These are phyloP conservation scores for Hypoxylon lenormandii DNA, from an alignment of 495 filamentous ascomycete species.

Conservation along the genomic window DNA sequence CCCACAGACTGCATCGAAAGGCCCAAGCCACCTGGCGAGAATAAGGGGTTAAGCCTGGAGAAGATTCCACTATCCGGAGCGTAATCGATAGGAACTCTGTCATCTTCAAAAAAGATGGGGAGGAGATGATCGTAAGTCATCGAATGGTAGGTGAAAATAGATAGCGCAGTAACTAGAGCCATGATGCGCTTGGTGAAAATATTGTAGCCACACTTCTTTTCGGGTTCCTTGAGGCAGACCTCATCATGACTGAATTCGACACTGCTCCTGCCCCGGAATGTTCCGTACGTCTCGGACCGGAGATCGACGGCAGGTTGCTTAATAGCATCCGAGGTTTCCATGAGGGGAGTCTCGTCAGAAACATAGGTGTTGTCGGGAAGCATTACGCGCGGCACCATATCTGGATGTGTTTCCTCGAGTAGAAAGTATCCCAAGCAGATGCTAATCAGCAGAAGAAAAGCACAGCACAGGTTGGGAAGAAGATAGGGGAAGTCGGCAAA, in stretches of 20 bases:
- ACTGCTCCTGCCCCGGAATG: slow-evolving; percentile 73
- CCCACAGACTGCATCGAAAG: slow-evolving; percentile 78
- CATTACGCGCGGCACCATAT: slow-evolving; percentile 73
- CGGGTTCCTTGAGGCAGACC: slow-evolving; percentile 46
- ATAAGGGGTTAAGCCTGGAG: slow-evolving; percentile 56
- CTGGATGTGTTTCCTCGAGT: slow-evolving; percentile 83
- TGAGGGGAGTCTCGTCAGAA: slow-evolving; percentile 73
- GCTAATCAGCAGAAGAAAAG: slow-evolving; percentile 75
- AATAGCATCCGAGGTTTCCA: slow-evolving; percentile 77
- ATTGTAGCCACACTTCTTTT: slow-evolving; percentile 55
- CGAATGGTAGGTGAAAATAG: slow-evolving; percentile 86
- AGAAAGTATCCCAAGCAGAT: slow-evolving; percentile 79
- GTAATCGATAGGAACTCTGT: slow-evolving; percentile 53
- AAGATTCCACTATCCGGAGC: slow-evolving; percentile 25
- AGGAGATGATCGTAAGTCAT: slow-evolving; percentile 89
- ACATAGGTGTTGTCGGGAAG: slow-evolving; percentile 66
- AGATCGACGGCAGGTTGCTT: slow-evolving; percentile 77
- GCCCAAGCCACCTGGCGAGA: slow-evolving; percentile 79
- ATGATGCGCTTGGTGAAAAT: slow-evolving; percentile 74
- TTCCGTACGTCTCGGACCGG: slow-evolving; percentile 80
- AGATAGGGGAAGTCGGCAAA: slow-evolving; percentile 86
- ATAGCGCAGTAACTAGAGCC: slow-evolving; percentile 76
- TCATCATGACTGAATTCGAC: slow-evolving; percentile 60
- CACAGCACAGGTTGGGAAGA: slow-evolving; percentile 82
- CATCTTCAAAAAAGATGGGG: slow-evolving; percentile 85